Conservation (phyloP, 768 basidiomycete species). For the Crassisporium funariophilum region DNA sequence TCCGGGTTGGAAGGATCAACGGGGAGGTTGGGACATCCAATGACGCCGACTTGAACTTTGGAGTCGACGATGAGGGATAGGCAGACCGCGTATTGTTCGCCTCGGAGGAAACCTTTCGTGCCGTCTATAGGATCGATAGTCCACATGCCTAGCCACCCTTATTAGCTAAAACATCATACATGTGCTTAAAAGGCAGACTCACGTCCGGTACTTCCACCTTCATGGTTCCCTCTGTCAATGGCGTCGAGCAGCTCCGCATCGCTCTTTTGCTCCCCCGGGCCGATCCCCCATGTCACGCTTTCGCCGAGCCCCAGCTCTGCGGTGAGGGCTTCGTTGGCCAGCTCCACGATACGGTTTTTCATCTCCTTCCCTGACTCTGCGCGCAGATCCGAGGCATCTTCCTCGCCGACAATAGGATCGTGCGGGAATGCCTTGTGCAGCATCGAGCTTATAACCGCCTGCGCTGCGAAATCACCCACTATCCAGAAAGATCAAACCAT, state of each 20-base stretch:
- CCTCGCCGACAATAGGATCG: conserved; percentile 93
- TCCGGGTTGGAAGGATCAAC: conserved; percentile 53
- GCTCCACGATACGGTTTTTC: conserved; percentile 65
- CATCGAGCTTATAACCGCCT: conserved; percentile 87
- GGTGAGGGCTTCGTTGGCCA: conserved; percentile 80
- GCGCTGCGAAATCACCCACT: conserved; percentile 95
- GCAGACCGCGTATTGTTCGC: conserved; percentile 93
- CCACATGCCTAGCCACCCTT: conserved; percentile 74
- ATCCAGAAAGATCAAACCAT: background rate
- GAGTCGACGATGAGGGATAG: conserved; percentile 81
- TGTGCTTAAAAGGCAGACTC: too few species aligned
- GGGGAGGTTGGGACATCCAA: conserved; percentile 92
- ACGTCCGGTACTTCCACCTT: conserved; percentile 76
- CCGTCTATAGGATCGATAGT: conserved; percentile 91
- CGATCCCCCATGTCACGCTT: conserved; percentile 69
- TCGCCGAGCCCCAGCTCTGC: conserved; percentile 59
- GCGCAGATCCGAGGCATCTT: conserved; percentile 83
- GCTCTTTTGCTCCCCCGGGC: conserved; percentile 54
- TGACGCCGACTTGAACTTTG: conserved; percentile 78
- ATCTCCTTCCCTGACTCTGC: conserved; percentile 19
- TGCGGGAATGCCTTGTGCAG: conserved; percentile 75
- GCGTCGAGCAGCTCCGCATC: conserved; percentile 71
- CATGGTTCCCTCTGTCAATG: conserved; percentile 81
- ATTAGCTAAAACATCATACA: too few species aligned
- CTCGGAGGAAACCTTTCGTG: conserved; percentile 90